A percentile compares a stretch with the other conserved stretches of the same genome.
Conservation (phyloP, 192 early-diverging fungal genomes). For the Coemansia aciculifera region DNA sequence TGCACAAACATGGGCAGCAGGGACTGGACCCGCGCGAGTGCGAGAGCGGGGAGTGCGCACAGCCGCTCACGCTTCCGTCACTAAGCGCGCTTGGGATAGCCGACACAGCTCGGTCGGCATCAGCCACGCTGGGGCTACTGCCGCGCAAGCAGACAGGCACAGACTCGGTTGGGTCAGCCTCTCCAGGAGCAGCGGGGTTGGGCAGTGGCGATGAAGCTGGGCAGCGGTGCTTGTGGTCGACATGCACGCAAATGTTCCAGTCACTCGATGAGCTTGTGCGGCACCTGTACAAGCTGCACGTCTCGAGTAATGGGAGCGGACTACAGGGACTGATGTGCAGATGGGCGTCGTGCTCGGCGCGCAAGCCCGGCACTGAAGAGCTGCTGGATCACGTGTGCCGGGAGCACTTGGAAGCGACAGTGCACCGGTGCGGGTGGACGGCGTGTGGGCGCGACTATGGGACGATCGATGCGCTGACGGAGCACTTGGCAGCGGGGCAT, state of each 20-base stretch:
- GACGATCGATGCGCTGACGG: slow-evolving; percentile 43
- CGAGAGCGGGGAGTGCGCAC: slow-evolving; percentile 32
- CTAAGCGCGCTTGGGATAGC: slow-evolving; percentile 44
- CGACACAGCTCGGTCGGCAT: slow-evolving; percentile 2
- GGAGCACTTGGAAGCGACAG: slow-evolving; percentile 55
- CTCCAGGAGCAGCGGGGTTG: neutral
- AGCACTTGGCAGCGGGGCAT: slow-evolving; percentile 45
- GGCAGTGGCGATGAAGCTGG: neutral
- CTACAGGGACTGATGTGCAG: slow-evolving; percentile 48
- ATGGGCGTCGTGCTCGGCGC: slow-evolving; percentile 63
- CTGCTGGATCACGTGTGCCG: slow-evolving; percentile 63
- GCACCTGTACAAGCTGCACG: slow-evolving; percentile 54
- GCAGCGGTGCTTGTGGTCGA: slow-evolving; percentile 71
- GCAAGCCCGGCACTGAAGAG: slow-evolving; percentile 55
- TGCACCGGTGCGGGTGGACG: slow-evolving; percentile 75
- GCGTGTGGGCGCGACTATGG: slow-evolving; percentile 53
- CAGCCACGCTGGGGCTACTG: neutral
- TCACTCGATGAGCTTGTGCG: slow-evolving; percentile 52
- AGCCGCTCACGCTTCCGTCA: slow-evolving; percentile 42
- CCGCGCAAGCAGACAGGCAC: neutral
- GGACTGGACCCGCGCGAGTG: slow-evolving; percentile 27
- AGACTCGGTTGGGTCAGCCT: neutral
- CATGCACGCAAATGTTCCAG: slow-evolving; percentile 58
- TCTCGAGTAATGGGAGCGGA: slow-evolving; percentile 42
- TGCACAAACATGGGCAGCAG: slow-evolving; percentile 36